Evolutionary conservation across 345 rosid genomes (phyloP).

Genomic region (Arabidopsis suecica): DNA sequence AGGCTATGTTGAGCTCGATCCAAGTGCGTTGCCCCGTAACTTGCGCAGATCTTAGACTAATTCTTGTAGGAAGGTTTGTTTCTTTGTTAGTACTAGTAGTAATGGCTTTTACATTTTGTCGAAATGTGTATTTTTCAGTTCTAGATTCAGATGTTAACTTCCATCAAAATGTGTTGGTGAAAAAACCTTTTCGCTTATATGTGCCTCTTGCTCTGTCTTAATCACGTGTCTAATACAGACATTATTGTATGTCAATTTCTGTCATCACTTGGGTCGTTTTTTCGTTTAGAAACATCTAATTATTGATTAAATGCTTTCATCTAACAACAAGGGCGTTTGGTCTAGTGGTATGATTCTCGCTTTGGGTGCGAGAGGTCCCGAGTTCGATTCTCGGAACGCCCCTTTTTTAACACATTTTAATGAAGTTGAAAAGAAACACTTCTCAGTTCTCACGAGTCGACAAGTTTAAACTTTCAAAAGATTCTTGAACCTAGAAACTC

Average conservation of each 20-base stretch:
- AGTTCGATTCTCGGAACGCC: constrained; percentile 84
- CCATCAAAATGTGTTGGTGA: background rate
- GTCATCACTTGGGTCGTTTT: background rate
- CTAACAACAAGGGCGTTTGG: background rate
- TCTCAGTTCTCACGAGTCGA: background rate
- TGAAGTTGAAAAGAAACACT: background rate
- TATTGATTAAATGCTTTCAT: accelerated
- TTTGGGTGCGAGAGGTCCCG: constrained; percentile 94
- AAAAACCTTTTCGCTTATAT: constrained; percentile 1
- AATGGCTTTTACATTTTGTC: constrained; percentile 15
- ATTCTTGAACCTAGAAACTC: background rate
- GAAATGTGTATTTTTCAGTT: constrained; percentile 25
- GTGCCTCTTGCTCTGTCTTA: constrained; percentile 9
- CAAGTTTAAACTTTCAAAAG: background rate
- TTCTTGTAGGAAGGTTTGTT: constrained; percentile 12
- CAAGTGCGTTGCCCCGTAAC: constrained; percentile 55
- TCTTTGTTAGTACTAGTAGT: background rate
- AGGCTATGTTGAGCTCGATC: constrained; percentile 75
- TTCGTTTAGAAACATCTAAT: too few species aligned
- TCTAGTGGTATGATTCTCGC: constrained; percentile 90
- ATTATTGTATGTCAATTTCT: background rate
- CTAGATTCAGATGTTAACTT: constrained; percentile 19
- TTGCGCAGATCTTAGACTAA: constrained; percentile 28
- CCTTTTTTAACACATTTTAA: constrained; percentile 25
- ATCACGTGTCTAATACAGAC: background rate